Evolutionary conservation across 176 grass and related monocot genomes (phyloP).

Genomic region (Aechmea fasciata): DNA sequence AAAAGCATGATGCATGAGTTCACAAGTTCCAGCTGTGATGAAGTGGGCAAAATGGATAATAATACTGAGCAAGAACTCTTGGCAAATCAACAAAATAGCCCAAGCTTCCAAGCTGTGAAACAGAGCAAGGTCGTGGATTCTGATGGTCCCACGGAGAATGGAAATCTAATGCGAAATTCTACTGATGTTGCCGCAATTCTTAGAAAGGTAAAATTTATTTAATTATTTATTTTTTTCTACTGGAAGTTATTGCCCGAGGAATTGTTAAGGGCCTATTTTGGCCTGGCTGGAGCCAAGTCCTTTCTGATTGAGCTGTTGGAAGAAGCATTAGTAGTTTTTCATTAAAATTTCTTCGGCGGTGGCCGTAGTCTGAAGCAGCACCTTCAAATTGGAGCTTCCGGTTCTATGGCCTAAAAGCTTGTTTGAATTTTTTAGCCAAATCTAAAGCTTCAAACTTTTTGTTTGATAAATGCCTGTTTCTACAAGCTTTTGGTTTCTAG

Average conservation of each 20-base stretch:
- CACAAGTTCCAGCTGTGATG: conserved; percentile 31
- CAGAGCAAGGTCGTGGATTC: conserved; percentile 26
- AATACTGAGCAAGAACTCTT: conserved; percentile 29
- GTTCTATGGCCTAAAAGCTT: no score
- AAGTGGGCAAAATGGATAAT: conserved; percentile 38
- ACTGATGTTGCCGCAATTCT: conserved; percentile 56
- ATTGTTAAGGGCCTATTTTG: neutral
- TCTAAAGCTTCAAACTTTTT: neutral
- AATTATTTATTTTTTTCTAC: neutral
- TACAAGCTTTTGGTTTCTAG: no score
- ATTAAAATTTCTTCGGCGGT: no score
- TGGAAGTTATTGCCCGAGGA: neutral
- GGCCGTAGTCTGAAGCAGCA: no score
- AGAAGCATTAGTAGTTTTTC: no score
- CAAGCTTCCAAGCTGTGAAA: conserved; percentile 25
- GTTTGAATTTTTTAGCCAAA: no score
- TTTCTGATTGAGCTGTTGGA: no score
- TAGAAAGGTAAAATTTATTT: conserved; percentile 50
- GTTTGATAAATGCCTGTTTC: no score
- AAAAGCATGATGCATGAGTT: conserved; percentile 38
- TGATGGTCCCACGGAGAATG: conserved; percentile 25
- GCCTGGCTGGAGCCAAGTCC: no score
- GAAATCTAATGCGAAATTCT: conserved; percentile 36
- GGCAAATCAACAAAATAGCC: conserved; percentile 27
- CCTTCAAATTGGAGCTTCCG: no score